Evolutionary conservation across 305 asterid genomes (phyloP).

Genomic region (Fraxinus platypoda): DNA sequence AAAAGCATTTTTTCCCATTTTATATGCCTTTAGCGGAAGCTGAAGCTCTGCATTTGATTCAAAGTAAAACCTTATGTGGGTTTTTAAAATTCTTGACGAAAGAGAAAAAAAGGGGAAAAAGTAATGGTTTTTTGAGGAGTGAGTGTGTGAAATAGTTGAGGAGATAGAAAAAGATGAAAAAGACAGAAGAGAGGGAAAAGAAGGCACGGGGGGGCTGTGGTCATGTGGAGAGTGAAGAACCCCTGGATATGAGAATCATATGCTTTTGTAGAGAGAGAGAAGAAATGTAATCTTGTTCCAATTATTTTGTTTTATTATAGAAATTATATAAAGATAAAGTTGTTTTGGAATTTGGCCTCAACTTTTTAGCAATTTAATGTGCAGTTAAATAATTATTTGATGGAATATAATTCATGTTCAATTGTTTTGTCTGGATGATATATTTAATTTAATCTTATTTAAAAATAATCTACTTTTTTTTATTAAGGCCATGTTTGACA

Average conservation of each 20-base stretch:
- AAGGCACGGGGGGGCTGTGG: slow-evolving; percentile 9
- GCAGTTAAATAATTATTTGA: neutral
- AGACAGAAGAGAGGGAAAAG: slow-evolving; percentile 8
- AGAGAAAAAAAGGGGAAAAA: slow-evolving; percentile 26
- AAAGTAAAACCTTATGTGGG: slow-evolving; percentile 40
- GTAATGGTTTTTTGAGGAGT: slow-evolving; percentile 42
- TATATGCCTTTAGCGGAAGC: slow-evolving; percentile 34
- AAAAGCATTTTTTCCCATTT: slow-evolving; percentile 33
- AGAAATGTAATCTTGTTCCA: neutral
- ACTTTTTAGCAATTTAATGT: neutral
- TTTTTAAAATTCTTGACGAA: slow-evolving; percentile 28
- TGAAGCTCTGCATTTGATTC: slow-evolving; percentile 46
- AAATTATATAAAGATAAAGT: neutral
- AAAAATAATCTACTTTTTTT: neutral
- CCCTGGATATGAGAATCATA: slow-evolving; percentile 23
- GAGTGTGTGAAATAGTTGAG: slow-evolving; percentile 25
- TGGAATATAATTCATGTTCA: neutral
- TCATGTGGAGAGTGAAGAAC: slow-evolving; percentile 30
- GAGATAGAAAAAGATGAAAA: slow-evolving; percentile 19
- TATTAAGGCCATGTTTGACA: too few relatives aligned
- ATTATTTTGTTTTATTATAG: neutral
- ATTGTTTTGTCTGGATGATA: neutral
- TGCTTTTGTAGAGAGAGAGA: neutral
- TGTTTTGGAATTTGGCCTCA: neutral
- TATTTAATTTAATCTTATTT: neutral